Percentiles rank a stretch among this genome's conserved stretches.
phyloP scores from a whole-genome alignment of 2,329 filamentous ascomycete genomes.

The Metarhizium guizhouense region DNA sequence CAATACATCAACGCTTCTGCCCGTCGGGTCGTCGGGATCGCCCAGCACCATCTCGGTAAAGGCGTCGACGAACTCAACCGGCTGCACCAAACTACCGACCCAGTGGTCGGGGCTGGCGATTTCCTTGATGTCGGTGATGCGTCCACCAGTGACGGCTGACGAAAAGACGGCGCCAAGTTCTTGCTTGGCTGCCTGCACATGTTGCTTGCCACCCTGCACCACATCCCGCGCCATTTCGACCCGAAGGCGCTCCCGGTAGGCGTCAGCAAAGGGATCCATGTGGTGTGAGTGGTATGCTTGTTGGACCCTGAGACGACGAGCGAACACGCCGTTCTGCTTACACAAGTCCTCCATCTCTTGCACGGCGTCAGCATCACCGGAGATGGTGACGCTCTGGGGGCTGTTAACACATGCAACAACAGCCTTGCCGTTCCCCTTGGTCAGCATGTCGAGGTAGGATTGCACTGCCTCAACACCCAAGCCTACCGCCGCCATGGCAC shows the following conservation, averaged over 20 bases:
- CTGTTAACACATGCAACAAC: slow-evolving; percentile 17
- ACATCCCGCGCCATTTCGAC: too few relatives aligned
- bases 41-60: too few relatives aligned
- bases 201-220: too few relatives aligned
- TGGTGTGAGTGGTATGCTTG: slow-evolving; percentile 15
- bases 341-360: slow-evolving; percentile 13
- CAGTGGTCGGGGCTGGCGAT: too few relatives aligned
- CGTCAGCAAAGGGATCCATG: slow-evolving; percentile 11
- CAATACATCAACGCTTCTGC: too few relatives aligned
- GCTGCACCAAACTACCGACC: too few relatives aligned
- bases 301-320: slow-evolving; percentile 22
- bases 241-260: neutral
- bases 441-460: neutral
- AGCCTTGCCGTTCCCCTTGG: neutral
- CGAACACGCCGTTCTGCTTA: slow-evolving; percentile 18
- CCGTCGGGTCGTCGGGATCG: too few relatives aligned
- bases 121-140: too few relatives aligned
- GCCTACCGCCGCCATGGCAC: slow-evolving; percentile 11
- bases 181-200: too few relatives aligned
- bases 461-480: slow-evolving; percentile 3
- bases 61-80: too few relatives aligned
- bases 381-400: slow-evolving; percentile 18
- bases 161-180: too few relatives aligned
- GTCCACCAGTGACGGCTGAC: too few relatives aligned
- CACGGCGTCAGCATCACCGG: slow-evolving; percentile 18